These are phyloP conservation scores for Teunomyces pallodes DNA, from an alignment of 805 yeast species.

Conservation along the genomic window DNA sequence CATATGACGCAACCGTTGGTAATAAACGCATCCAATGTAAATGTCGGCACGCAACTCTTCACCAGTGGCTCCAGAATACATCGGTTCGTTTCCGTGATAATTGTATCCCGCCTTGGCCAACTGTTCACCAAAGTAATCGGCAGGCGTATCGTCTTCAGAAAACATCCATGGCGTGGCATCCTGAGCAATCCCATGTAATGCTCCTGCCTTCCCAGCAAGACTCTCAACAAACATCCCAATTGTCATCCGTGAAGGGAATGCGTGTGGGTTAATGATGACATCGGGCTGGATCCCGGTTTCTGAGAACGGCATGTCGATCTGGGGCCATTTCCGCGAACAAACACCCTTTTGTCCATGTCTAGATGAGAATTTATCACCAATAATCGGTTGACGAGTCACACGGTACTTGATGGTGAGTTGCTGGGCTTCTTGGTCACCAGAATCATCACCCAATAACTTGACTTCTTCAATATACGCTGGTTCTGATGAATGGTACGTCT, in stretches of 20 bases:
- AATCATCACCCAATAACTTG: constrained; percentile 83
- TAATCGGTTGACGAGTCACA: constrained; percentile 85
- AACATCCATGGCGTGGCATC: constrained; percentile 97
- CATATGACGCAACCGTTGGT: constrained; percentile 98
- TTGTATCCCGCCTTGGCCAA: constrained; percentile 84
- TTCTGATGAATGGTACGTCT: constrained; percentile 90
- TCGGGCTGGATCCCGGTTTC: constrained; percentile 98
- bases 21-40: constrained; percentile 94
- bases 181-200: constrained; percentile 94
- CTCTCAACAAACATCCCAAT: constrained; percentile 99
- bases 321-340: constrained; percentile 97
- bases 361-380: constrained; percentile 97
- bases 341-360: constrained; percentile 99
- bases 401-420: constrained; percentile 83
- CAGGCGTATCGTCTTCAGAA: constrained; percentile 89
- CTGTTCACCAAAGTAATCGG: constrained; percentile 96
- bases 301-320: constrained; percentile 93
- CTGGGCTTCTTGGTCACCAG: constrained; percentile 75
- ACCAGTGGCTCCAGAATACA: constrained; percentile 98
- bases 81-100: constrained; percentile 97
- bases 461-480: constrained; percentile 96
- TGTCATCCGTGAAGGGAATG: constrained; percentile 99
- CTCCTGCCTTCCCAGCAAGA: constrained; percentile 98
- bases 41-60: constrained; percentile 96
- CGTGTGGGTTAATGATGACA: constrained; percentile 96